phyloP scores from a whole-genome alignment of 2,329 filamentous ascomycete species.

The Exutisphaerella laricina region DNA sequence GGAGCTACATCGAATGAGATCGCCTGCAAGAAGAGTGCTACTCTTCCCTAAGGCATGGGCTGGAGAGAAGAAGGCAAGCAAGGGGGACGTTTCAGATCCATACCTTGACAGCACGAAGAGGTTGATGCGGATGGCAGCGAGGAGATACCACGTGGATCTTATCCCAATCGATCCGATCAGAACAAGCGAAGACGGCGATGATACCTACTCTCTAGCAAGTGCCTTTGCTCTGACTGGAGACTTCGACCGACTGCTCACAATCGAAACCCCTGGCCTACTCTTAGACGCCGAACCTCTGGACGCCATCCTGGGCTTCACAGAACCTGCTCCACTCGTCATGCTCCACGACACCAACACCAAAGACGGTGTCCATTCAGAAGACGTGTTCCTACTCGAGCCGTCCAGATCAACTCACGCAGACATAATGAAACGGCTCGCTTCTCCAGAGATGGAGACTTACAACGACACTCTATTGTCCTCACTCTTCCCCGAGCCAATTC shows the following conservation, averaged over 20 bases:
- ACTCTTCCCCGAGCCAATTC: constrained; percentile 25
- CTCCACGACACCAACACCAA: constrained; percentile 25
- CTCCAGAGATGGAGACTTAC: constrained; percentile 12
- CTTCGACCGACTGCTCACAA: constrained; percentile 42
- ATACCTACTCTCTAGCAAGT: constrained; percentile 41
- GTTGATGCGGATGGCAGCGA: constrained; percentile 41
- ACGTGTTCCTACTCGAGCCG: constrained; percentile 32
- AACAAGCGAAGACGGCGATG: constrained; percentile 24
- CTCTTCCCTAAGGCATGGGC: constrained; percentile 41
- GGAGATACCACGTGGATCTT: constrained; percentile 42
- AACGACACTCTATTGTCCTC: constrained; percentile 32
- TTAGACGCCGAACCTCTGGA: constrained; percentile 45
- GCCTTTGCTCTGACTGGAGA: constrained; percentile 39
- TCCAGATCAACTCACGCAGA: constrained; percentile 15
- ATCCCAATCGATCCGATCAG: constrained; percentile 39
- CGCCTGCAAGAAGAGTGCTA: constrained; percentile 41
- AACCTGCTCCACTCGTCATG: constrained; percentile 27
- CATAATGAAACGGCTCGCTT: constrained; percentile 16
- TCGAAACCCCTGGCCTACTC: constrained; percentile 42
- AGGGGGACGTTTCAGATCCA: constrained; percentile 36
- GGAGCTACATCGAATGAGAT: constrained; percentile 42
- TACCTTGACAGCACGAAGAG: constrained; percentile 42
- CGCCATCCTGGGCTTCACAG: constrained; percentile 31
- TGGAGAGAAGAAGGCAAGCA: constrained; percentile 29
- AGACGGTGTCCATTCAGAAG: constrained; percentile 29